These are phyloP conservation scores for Cercis canadensis DNA, from an alignment of 306 rosid species.

Conservation along the genomic window DNA sequence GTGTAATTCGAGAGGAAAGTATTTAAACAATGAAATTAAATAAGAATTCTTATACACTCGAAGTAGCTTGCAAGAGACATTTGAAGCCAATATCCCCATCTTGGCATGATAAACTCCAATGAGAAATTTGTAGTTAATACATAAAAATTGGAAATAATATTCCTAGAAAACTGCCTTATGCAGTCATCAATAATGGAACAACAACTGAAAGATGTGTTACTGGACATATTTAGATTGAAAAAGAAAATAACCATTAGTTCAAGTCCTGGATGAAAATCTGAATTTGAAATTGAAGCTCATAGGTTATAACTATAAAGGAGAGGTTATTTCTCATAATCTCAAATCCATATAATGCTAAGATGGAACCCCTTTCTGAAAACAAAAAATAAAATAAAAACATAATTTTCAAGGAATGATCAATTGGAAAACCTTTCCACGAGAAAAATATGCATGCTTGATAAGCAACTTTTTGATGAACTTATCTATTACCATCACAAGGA, in stretches of 20 bases:
- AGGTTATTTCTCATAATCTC: too few species aligned
- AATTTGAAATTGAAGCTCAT: not conserved
- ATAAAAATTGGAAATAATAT: not conserved
- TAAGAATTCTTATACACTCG: not conserved
- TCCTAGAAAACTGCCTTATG: not conserved
- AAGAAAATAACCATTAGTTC: slow-evolving; percentile 3
- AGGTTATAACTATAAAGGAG: not conserved
- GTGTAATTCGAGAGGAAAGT: slow-evolving; percentile 34
- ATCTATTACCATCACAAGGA: not conserved
- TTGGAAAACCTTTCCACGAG: not conserved
- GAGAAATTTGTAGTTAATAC: not conserved
- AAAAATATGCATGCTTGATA: not conserved
- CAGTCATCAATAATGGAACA: not conserved
- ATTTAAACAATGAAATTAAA: slow-evolving; percentile 9
- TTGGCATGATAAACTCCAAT: slow-evolving; percentile 8
- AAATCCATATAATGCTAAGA: too few species aligned
- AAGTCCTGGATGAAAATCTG: not conserved
- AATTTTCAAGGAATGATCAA: slow-evolving; percentile 13
- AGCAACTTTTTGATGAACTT: not conserved
- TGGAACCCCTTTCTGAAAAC: too few species aligned
- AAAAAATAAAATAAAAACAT: too few species aligned
- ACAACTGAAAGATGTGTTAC: slow-evolving; percentile 1
- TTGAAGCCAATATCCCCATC: slow-evolving; percentile 9
- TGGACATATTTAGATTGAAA: not conserved
- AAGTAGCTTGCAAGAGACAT: not conserved